Base-by-base conservation (phyloP, 768 basidiomycete species). In the Mycena sanguinolenta region DNA sequence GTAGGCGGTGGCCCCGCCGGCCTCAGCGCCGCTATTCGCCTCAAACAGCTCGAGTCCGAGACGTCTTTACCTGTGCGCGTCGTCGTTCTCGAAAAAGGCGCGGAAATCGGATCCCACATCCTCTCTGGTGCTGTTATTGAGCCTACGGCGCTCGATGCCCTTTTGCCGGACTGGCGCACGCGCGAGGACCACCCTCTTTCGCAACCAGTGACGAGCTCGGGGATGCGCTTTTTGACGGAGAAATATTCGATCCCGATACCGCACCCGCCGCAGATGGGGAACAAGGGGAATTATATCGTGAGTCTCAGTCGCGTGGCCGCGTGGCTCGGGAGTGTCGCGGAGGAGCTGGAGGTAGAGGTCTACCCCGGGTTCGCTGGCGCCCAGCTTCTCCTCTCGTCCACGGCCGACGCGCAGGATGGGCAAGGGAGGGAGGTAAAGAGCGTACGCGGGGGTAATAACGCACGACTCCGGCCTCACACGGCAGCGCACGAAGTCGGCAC, bases 301-400 rank as follows among this genome's bases (percentile, higher is more conserved):
- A 97, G 96, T 2, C 89, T 99, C 34, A 96, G 95, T 0, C 90
- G 89, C 38, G 91, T 98, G 71, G 93, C 95, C 0, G 88, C 94
- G 4, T 99, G 97, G 97, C 87, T 99, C 1, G 94, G 90, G 3
- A 81, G 85, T 63, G 87, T 98, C 34, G 97, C 97, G 0, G 97
- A 98, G 72, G 85, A 86, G 60, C 85, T 85, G 55, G 97, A 96
- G 30, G 95, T 98, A 32, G 98, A 99, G 79, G 91, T 99, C 28
- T 99, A 99, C 78, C 94, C 98, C 2, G 97, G 98, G 6, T 99
- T 99, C 75, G 95, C 96, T 0, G 98, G 94, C n/a, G 92, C 97
- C 0, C 88, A 90, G 36, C 79, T 98, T 17, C 86, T 98, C 0
- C 91, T 93, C 71, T 86, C 88, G 54, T 85, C 90, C 5, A 88